A percentile compares a stretch with the other conserved stretches of the same genome.
Conservation (phyloP, 2,329 filamentous ascomycete genomes). For the Fusarium sp. region DNA sequence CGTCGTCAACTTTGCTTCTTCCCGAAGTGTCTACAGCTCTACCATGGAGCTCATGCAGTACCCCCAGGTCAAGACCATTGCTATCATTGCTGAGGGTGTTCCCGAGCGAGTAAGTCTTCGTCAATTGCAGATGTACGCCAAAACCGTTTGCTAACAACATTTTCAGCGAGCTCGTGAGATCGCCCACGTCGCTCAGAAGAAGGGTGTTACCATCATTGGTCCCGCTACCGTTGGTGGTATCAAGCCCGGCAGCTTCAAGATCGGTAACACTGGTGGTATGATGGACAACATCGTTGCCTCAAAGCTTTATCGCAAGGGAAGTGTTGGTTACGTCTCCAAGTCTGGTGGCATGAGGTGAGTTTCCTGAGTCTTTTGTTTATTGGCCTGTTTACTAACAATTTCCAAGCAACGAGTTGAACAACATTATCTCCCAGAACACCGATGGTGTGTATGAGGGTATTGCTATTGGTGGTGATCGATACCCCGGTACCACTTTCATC, state of each 20-base stretch:
- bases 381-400: too few relatives aligned
- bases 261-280: constrained; percentile 99
- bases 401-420: constrained; percentile 90
- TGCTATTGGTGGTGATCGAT: constrained; percentile 98
- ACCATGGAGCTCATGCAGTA: constrained; percentile 98
- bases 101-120: constrained; percentile 84
- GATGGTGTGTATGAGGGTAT: constrained; percentile 99
- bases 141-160: constrained; percentile 24
- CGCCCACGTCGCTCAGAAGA: constrained; percentile 94
- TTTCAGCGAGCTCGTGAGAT: constrained; percentile 93
- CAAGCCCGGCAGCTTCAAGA: constrained; percentile 99
- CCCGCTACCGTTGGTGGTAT: constrained; percentile 99
- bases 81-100: constrained; percentile 99
- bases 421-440: constrained; percentile 96
- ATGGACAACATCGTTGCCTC: constrained; percentile 99
- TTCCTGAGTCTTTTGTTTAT: too few relatives aligned
- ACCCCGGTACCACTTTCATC: constrained; percentile 98
- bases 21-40: constrained; percentile 97
- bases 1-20: constrained; percentile 99
- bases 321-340: constrained; percentile 99
- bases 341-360: constrained; percentile 85
- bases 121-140: constrained; percentile 10
- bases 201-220: constrained; percentile 98
- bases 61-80: constrained; percentile 98
- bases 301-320: constrained; percentile 99